These are phyloP conservation scores for Forsythia viridissima DNA, from an alignment of 257 asterid genomes.

Conservation along the genomic window DNA sequence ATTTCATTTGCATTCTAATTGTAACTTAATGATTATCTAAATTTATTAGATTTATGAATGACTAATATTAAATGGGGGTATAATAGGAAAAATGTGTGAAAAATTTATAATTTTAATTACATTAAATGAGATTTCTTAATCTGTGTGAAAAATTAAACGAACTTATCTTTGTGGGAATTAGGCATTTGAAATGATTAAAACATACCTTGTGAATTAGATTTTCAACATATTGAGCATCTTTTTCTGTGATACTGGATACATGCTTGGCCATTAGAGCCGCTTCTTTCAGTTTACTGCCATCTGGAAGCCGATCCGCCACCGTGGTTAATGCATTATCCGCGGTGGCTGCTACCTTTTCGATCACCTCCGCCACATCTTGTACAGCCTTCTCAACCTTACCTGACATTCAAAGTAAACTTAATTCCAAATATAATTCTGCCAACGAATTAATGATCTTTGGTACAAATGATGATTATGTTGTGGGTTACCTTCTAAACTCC, in stretches of 20 bases:
- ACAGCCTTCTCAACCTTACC: conserved; percentile 49
- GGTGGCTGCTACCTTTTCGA: conserved; percentile 53
- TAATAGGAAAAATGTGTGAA: no score
- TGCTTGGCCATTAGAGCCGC: conserved; percentile 59
- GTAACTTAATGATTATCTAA: no score
- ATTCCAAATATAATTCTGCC: not conserved
- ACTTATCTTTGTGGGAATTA: no score
- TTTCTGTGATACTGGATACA: conserved; percentile 39
- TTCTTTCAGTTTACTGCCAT: conserved; percentile 54
- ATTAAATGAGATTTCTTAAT: no score
- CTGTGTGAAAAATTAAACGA: no score
- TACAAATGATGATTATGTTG: no score
- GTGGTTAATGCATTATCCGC: conserved; percentile 48
- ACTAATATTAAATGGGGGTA: no score
- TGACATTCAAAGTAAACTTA: conserved; percentile 16
- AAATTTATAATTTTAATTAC: no score
- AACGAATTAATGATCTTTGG: no score
- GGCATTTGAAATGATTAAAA: not conserved
- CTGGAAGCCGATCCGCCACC: conserved; percentile 58
- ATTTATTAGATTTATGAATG: no score
- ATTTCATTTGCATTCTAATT: no score
- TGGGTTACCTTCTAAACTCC: conserved; percentile 54
- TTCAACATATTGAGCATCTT: conserved; percentile 54
- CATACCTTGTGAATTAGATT: conserved; percentile 57
- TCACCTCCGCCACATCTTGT: conserved; percentile 64